Percentiles rank a stretch among this genome's conserved stretches.
These are phyloP conservation scores for Tylopilus sp. DNA, from an alignment of 1,284 basidiomycete genomes.

Conservation along the genomic window DNA sequence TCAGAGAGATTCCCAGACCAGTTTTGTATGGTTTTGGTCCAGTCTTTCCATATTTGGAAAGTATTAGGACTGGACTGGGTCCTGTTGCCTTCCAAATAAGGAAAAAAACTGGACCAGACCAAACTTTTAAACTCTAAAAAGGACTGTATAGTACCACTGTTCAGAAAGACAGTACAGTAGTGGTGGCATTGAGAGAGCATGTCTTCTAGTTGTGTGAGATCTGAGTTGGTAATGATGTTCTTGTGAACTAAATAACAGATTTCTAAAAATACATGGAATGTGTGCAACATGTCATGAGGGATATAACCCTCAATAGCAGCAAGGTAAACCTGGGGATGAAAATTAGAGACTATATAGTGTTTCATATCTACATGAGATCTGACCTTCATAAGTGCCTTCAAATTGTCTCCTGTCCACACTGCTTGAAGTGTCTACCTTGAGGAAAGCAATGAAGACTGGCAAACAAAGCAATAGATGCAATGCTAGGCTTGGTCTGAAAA, in stretches of 20 bases:
- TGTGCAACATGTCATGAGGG: background rate
- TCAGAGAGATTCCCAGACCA: too few relatives aligned
- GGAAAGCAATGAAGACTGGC: conserved; percentile 12
- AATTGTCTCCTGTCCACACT: conserved; percentile 37
- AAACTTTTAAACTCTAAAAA: too few relatives aligned
- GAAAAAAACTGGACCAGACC: too few relatives aligned
- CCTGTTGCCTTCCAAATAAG: too few relatives aligned
- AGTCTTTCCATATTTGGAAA: too few relatives aligned
- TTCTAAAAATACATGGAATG: background rate
- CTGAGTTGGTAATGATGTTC: background rate
- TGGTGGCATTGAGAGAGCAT: too few relatives aligned
- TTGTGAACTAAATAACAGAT: conserved; percentile 4
- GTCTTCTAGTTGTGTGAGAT: too few relatives aligned
- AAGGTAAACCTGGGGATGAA: conserved; percentile 18
- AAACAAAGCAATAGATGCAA: conserved; percentile 9
- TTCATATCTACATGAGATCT: background rate
- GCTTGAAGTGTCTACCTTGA: conserved; percentile 28
- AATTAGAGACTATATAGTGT: background rate
- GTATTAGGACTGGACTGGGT: too few relatives aligned
- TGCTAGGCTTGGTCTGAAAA: conserved; percentile 9
- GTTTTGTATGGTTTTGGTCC: too few relatives aligned
- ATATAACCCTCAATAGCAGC: conserved; percentile 24
- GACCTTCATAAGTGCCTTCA: conserved; percentile 33
- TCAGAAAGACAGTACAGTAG: too few relatives aligned
- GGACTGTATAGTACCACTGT: too few relatives aligned